These are phyloP conservation scores for Tetrahymena thermophila DNA, from an alignment of 73 alveolate genomes.

Conservation along the genomic window DNA sequence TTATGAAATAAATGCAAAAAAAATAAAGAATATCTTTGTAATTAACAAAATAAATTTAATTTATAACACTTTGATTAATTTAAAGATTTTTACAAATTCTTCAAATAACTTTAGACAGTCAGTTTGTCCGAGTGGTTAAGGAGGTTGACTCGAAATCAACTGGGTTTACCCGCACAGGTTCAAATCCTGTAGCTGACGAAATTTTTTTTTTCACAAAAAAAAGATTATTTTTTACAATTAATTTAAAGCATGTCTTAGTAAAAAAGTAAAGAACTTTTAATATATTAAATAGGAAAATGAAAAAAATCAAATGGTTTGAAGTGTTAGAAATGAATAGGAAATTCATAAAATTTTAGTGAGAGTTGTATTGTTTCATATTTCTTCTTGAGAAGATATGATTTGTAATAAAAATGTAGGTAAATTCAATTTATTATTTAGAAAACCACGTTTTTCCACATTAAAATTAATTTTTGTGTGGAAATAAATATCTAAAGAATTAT, in stretches of 20 bases:
- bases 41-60: background rate
- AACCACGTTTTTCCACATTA: background rate
- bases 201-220: background rate
- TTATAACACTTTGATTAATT: background rate
- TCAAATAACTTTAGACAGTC: conserved; percentile 4
- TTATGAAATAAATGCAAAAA: too few relatives aligned
- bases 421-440: background rate
- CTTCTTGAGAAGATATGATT: background rate
- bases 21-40: too few relatives aligned
- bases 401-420: background rate
- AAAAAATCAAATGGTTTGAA: background rate
- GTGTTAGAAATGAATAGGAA: background rate
- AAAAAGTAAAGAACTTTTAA: background rate
- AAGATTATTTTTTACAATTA: background rate
- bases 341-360: too few relatives aligned
- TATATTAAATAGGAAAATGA: background rate
- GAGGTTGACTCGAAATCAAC: conserved; percentile 49
- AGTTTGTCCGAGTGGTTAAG: conserved; percentile 50
- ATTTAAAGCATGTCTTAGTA: background rate
- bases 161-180: conserved; percentile 50
- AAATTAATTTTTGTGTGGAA: background rate
- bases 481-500: background rate
- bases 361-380: background rate
- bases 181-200: conserved; percentile 48
- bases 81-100: background rate